Conservation (phyloP, 345 rosid species). For the Raphanus raphanistrum region DNA sequence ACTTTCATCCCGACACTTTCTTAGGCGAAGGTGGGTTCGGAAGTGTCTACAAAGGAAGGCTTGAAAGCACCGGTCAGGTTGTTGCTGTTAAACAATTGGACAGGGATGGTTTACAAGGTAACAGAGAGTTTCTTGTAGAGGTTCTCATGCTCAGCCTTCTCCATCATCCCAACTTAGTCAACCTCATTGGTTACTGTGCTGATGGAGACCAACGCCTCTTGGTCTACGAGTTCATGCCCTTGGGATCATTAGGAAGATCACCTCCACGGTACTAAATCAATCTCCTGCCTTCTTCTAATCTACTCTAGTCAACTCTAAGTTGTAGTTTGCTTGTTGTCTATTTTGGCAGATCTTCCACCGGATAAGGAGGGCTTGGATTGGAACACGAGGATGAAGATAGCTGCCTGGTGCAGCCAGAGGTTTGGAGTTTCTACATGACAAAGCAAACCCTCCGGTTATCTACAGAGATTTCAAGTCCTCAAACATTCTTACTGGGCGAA, state of each 20-base stretch:
- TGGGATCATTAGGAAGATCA: conserved; percentile 99
- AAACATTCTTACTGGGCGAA: conserved; percentile 83
- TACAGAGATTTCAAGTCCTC: conserved; percentile 97
- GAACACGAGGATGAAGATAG: conserved; percentile 97
- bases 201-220: conserved; percentile 99
- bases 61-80: conserved; percentile 93
- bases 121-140: conserved; percentile 95
- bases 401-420: conserved; percentile 99
- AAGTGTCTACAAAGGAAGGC: conserved; percentile 83
- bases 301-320: no score
- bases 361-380: conserved; percentile 92
- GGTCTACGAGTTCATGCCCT: conserved; percentile 94
- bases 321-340: conserved; percentile 5
- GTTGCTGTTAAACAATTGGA: conserved; percentile 98
- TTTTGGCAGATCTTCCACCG: conserved; percentile 64
- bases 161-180: conserved; percentile 94
- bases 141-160: conserved; percentile 99
- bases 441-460: conserved; percentile 95
- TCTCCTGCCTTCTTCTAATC: no score
- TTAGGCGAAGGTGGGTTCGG: conserved; percentile 99
- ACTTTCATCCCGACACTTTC: conserved; percentile 87
- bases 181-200: conserved; percentile 94
- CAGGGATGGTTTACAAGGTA: conserved; percentile 96
- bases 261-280: conserved; percentile 71
- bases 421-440: conserved; percentile 87